A percentile compares a stretch with the other conserved stretches of the same genome.
phyloP scores from a whole-genome alignment of 1,139 yeast genomes.

The Geotrichum citri-aurantii region DNA sequence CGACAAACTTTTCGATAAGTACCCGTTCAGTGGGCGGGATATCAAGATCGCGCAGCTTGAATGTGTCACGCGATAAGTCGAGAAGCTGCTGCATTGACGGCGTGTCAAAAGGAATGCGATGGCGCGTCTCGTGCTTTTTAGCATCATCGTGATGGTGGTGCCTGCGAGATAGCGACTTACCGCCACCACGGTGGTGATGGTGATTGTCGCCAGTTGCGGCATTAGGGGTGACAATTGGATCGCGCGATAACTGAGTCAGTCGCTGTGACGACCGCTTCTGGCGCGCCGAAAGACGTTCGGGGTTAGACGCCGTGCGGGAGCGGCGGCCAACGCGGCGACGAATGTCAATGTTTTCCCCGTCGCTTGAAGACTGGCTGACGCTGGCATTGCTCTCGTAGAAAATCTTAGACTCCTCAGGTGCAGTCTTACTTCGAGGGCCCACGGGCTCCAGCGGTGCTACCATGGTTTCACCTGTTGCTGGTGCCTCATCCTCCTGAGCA shows the following conservation, averaged over 20 bases:
- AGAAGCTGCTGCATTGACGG: slow-evolving; percentile 28
- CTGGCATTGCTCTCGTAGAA: slow-evolving; percentile 3
- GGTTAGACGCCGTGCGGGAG: neutral
- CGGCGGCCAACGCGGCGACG: neutral
- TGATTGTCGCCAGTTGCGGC: neutral
- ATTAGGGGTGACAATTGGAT: neutral
- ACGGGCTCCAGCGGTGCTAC: neutral
- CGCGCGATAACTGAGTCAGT: neutral
- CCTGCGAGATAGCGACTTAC: neutral
- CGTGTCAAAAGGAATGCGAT: slow-evolving; percentile 24
- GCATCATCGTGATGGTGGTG: neutral
- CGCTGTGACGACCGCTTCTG: slow-evolving; percentile 2
- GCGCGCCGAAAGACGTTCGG: neutral
- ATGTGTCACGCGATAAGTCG: slow-evolving; percentile 25
- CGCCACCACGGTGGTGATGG: neutral
- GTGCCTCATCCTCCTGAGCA: neutral
- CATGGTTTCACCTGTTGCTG: neutral
- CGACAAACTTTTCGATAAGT: slow-evolving; percentile 76
- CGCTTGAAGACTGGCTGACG: neutral
- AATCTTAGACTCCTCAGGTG: neutral
- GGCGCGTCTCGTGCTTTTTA: neutral
- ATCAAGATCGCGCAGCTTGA: slow-evolving; percentile 65
- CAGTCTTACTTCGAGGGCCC: neutral
- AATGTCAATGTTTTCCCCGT: neutral
- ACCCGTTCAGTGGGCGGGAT: slow-evolving; percentile 73